Evolutionary conservation across 192 early-diverging fungal species (phyloP).

Genomic region (Endogone sp.): DNA sequence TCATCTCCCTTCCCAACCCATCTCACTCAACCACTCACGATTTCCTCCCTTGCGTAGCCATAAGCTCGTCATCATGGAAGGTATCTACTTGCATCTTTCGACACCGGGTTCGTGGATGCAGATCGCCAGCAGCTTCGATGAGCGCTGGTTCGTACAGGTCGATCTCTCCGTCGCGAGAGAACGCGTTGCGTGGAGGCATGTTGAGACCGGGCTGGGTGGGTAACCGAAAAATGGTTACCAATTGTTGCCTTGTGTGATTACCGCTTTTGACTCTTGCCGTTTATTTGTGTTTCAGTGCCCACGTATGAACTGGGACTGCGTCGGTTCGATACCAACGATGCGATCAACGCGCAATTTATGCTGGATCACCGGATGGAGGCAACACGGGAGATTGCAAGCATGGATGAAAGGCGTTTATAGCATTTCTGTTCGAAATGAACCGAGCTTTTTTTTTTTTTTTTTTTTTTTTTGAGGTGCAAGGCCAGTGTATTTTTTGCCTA

Average conservation of each 20-base stretch:
- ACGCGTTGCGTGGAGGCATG: constrained; percentile 38
- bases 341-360: constrained; percentile 10
- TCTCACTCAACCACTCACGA: no score
- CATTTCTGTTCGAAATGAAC: no score
- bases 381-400: not conserved
- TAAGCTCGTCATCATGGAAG: constrained; percentile 46
- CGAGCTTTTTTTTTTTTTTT: no score
- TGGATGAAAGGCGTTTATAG: not conserved
- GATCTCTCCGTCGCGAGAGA: constrained; percentile 25
- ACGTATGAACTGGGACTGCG: not conserved
- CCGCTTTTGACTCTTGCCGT: not conserved
- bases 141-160: constrained; percentile 40
- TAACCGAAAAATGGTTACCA: not conserved
- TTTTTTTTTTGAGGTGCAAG: no score
- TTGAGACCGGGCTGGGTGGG: constrained; percentile 33
- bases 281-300: not conserved
- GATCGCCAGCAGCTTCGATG: constrained; percentile 32
- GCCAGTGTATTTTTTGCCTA: no score
- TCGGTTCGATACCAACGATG: constrained; percentile 10
- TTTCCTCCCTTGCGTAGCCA: constrained; percentile 18
- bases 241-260: not conserved
- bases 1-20: no score
- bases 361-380: not conserved
- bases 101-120: constrained; percentile 32
- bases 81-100: constrained; percentile 45